phyloP scores from a whole-genome alignment of 2,329 filamentous ascomycete genomes.

The Leptographium lundbergii region DNA sequence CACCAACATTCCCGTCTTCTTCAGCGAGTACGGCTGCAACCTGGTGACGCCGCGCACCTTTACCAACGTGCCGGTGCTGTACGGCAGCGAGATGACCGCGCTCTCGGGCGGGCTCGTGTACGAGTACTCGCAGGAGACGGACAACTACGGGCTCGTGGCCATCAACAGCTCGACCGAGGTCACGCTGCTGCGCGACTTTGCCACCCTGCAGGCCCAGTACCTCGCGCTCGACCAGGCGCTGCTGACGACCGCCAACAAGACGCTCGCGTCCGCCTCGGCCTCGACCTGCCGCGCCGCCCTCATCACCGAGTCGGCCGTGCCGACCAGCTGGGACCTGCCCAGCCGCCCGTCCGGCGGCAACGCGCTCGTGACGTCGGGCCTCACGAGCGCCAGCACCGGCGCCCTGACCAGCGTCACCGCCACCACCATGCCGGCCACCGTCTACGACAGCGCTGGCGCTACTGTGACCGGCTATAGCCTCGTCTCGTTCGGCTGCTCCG shows the following conservation, averaged over 20 bases:
- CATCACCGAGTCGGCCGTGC: neutral
- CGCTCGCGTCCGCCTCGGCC: neutral
- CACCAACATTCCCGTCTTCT: constrained; percentile 59
- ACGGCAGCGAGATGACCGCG: constrained; percentile 51
- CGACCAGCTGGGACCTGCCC: constrained; percentile 1
- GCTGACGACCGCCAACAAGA: neutral
- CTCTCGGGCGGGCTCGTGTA: constrained; percentile 64
- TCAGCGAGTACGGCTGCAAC: constrained; percentile 68
- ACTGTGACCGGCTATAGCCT: constrained; percentile 3
- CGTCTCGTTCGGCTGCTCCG: constrained; percentile 5
- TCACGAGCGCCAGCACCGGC: constrained; percentile 2
- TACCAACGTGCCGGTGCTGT: constrained; percentile 58
- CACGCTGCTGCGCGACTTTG: constrained; percentile 2
- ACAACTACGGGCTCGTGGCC: constrained; percentile 31
- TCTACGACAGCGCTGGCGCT: constrained; percentile 3
- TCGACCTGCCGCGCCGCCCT: neutral
- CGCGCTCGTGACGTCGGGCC: neutral
- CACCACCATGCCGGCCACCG: constrained; percentile 3
- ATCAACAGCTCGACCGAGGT: constrained; percentile 5
- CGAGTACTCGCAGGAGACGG: constrained; percentile 57
- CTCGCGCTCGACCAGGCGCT: neutral
- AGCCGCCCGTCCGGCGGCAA: constrained; percentile 1
- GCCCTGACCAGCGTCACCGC: constrained; percentile 2
- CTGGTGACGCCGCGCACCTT: constrained; percentile 51
- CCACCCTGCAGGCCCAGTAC: neutral